A percentile compares a stretch with the other conserved stretches of the same genome.
These are phyloP conservation scores for Astrocystis sublimbata DNA, from an alignment of 495 filamentous ascomycete genomes.

Conservation along the genomic window DNA sequence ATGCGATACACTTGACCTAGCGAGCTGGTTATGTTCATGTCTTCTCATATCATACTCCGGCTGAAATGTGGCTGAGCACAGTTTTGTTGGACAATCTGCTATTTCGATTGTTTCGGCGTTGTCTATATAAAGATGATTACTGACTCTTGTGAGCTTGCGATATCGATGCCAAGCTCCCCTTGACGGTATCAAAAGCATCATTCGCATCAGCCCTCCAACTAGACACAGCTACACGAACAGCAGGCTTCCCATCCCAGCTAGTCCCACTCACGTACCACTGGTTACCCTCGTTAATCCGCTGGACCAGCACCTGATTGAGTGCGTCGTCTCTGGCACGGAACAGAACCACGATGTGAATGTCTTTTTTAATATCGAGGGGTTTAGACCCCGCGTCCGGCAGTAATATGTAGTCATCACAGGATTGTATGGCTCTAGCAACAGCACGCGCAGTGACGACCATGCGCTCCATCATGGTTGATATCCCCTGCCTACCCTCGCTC, in stretches of 20 bases:
- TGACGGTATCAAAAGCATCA: constrained; percentile 23
- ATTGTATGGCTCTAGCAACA: constrained; percentile 62
- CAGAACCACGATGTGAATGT: constrained; percentile 74
- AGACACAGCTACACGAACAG: constrained; percentile 76
- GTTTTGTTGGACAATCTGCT: no score
- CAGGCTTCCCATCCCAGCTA: constrained; percentile 68
- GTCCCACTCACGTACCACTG: constrained; percentile 85
- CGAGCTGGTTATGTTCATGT: no score
- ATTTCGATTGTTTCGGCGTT: no score
- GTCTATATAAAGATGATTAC: no score
- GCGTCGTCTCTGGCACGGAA: constrained; percentile 71
- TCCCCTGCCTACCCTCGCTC: constrained; percentile 72
- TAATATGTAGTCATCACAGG: constrained; percentile 61
- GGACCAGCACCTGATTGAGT: constrained; percentile 65
- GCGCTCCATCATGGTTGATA: constrained; percentile 67
- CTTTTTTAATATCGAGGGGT: constrained; percentile 30
- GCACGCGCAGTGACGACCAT: constrained; percentile 70
- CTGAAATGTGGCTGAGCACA: no score
- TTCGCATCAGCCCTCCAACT: constrained; percentile 73
- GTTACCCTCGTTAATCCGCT: constrained; percentile 70
- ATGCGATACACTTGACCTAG: no score
- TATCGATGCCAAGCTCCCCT: constrained; percentile 13
- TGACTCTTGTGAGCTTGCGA: background rate
- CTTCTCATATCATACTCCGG: no score
- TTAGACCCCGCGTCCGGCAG: constrained; percentile 53